These are phyloP conservation scores for Huntiella omanensis DNA, from an alignment of 2,329 filamentous ascomycete genomes.

Conservation along the genomic window DNA sequence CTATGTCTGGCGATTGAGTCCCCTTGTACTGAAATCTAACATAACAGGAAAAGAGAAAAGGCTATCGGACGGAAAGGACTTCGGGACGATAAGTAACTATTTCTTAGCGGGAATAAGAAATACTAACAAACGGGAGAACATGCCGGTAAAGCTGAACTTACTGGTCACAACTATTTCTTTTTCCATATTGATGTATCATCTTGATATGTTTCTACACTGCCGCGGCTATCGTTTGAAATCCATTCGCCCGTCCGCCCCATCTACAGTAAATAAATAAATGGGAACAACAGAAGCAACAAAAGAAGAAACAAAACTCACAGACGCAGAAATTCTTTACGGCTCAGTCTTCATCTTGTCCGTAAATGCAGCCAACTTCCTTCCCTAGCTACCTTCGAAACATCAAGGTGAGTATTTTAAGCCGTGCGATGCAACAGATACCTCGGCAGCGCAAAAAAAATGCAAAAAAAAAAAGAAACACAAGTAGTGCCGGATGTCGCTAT, in stretches of 20 bases:
- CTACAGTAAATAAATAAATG: not conserved
- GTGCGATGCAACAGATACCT: too few relatives aligned
- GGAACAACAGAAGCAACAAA: slow-evolving; percentile 1
- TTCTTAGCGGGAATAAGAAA: not conserved
- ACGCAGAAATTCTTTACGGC: too few relatives aligned
- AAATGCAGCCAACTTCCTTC: too few relatives aligned
- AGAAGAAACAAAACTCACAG: not conserved
- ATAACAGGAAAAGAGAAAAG: not conserved
- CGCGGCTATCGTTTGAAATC: not conserved
- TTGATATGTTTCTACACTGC: not conserved
- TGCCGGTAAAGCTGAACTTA: not conserved
- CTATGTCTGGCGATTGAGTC: not conserved
- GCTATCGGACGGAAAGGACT: not conserved
- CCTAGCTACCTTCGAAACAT: too few relatives aligned
- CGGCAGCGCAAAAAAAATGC: too few relatives aligned
- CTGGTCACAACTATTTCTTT: not conserved
- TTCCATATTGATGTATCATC: not conserved
- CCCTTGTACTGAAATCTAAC: not conserved
- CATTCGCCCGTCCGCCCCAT: not conserved
- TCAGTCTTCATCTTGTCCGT: too few relatives aligned
- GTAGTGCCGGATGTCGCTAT: too few relatives aligned
- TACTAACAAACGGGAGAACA: not conserved
- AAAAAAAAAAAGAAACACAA: too few relatives aligned
- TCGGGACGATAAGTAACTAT: not conserved
- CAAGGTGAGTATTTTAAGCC: too few relatives aligned